phyloP scores from a whole-genome alignment of 108 stramenopile genomes.

The Heterococcus sp. region DNA sequence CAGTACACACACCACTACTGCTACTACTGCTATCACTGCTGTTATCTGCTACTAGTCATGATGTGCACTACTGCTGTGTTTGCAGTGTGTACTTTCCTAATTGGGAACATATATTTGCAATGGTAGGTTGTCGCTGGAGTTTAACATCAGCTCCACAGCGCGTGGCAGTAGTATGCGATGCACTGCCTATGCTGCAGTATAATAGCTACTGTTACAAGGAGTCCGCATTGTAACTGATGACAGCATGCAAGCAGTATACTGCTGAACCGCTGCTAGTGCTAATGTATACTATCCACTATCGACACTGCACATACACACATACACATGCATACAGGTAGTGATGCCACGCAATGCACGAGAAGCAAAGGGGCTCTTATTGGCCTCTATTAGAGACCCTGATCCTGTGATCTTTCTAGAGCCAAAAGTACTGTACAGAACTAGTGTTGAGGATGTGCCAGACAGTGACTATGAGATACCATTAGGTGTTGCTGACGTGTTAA shows the following conservation, averaged over 20 bases:
- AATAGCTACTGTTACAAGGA: neutral
- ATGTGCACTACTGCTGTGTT: neutral
- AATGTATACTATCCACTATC: neutral
- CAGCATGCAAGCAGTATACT: neutral
- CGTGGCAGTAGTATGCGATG: neutral
- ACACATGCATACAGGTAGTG: constrained; percentile 59
- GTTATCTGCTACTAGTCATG: neutral
- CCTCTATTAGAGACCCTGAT: constrained; percentile 80
- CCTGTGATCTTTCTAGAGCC: constrained; percentile 96
- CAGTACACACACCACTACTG: too few relatives aligned
- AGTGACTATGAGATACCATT: constrained; percentile 86
- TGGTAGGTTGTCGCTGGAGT: neutral
- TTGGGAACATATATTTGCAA: neutral
- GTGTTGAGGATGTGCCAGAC: constrained; percentile 86
- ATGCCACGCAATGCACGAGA: constrained; percentile 86
- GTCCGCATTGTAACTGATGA: neutral
- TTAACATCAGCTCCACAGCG: neutral
- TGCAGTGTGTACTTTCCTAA: neutral
- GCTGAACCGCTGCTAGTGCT: neutral
- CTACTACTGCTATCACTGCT: too few relatives aligned
- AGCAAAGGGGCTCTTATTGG: constrained; percentile 87
- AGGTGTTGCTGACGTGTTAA: constrained; percentile 82
- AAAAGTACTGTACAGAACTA: constrained; percentile 89
- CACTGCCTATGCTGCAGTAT: neutral
- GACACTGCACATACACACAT: neutral